phyloP scores from a whole-genome alignment of 345 rosid species.

The Euphorbia peplus region DNA sequence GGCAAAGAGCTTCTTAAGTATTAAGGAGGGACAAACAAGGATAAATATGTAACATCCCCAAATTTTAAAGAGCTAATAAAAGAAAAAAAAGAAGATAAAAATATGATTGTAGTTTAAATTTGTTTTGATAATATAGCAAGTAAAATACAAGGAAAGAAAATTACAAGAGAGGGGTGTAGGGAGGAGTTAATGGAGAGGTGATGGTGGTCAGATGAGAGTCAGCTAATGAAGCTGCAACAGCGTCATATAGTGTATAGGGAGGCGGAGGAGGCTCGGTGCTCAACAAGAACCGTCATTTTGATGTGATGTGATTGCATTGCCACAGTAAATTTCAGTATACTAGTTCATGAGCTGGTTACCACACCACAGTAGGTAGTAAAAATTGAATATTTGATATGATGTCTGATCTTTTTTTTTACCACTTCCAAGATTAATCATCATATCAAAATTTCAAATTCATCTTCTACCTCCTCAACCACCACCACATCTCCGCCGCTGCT shows the following conservation, averaged over 20 bases:
- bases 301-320: background rate
- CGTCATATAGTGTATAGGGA: background rate
- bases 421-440: slow-evolving; percentile 8
- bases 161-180: background rate
- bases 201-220: slow-evolving; percentile 19
- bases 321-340: background rate
- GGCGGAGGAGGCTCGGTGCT: slow-evolving; percentile 35
- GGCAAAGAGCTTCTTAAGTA: too few relatives aligned
- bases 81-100: too few relatives aligned
- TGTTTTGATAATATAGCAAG: background rate
- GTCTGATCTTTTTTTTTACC: slow-evolving; percentile 1
- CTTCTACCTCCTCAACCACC: slow-evolving; percentile 17
- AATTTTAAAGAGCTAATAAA: too few relatives aligned
- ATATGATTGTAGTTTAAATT: background rate
- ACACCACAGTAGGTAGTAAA: slow-evolving; percentile 20
- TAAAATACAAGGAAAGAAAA: background rate
- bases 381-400: background rate
- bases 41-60: too few relatives aligned
- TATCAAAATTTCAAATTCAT: too few relatives aligned
- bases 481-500: slow-evolving; percentile 37
- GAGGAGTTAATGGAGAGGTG: slow-evolving; percentile 20
- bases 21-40: too few relatives aligned
- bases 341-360: slow-evolving; percentile 10
- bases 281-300: slow-evolving; percentile 29
- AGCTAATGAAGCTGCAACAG: background rate